phyloP scores from a whole-genome alignment of 1,284 basidiomycete species.

The Sporisorium scitamineum region DNA sequence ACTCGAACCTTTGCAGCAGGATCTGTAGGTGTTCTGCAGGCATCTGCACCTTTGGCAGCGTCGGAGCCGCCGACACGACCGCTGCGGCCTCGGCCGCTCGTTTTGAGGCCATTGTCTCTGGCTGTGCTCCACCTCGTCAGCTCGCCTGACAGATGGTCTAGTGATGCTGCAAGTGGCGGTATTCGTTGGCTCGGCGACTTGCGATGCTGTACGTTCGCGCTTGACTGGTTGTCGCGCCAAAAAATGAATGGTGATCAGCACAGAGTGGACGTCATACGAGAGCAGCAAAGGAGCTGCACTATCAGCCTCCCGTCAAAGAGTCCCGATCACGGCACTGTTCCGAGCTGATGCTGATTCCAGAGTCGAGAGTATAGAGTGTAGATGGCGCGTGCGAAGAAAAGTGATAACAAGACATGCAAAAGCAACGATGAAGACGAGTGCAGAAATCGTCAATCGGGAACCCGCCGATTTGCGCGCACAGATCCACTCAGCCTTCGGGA shows the following conservation, averaged over 20 bases:
- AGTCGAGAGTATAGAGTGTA: not conserved
- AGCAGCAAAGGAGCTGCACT: not conserved
- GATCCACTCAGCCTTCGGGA: conserved; percentile 9
- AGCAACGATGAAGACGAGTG: not conserved
- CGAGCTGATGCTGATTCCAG: not conserved
- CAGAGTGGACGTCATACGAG: not conserved
- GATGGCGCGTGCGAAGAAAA: not conserved
- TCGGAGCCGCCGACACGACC: conserved; percentile 24
- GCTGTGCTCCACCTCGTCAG: not conserved
- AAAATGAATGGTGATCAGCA: conserved; percentile 6
- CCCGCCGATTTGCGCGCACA: conserved; percentile 14
- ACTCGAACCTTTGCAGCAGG: conserved; percentile 57
- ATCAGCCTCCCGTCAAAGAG: not conserved
- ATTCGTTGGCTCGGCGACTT: not conserved
- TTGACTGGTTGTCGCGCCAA: not conserved
- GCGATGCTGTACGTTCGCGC: not conserved
- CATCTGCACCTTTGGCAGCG: conserved; percentile 34
- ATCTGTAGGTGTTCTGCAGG: conserved; percentile 55
- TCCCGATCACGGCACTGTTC: too few species aligned
- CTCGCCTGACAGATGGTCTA: not conserved
- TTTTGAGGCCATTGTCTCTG: conserved; percentile 25
- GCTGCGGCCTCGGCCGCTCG: conserved; percentile 11
- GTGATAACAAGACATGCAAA: not conserved
- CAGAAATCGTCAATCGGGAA: not conserved
- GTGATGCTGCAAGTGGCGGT: not conserved